Evolutionary conservation across 805 yeast genomes (phyloP).

Genomic region (Metschnikowia lunata): DNA sequence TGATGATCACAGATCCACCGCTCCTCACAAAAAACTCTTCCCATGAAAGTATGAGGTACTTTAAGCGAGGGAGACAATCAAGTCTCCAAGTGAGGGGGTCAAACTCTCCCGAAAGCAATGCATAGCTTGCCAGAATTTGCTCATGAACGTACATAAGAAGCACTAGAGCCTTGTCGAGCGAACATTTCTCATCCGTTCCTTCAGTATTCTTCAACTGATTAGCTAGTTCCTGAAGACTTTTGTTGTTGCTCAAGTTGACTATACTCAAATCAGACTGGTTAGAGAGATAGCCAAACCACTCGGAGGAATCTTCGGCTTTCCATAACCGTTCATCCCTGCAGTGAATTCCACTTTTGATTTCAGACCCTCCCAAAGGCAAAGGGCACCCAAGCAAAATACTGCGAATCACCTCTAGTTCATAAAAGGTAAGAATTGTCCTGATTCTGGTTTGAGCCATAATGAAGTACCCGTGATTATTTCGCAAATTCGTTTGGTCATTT

Average conservation of each 20-base stretch:
- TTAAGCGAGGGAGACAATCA: conserved; percentile 55
- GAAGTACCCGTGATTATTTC: conserved; percentile 47
- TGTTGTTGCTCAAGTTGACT: conserved; percentile 56
- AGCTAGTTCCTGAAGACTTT: conserved; percentile 41
- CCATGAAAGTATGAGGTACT: conserved; percentile 60
- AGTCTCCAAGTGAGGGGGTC: conserved; percentile 63
- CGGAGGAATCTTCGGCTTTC: conserved; percentile 44
- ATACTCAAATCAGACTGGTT: conserved; percentile 21
- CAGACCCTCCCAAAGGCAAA: conserved; percentile 37
- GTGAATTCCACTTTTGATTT: conserved; percentile 58
- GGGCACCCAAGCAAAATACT: conserved; percentile 42
- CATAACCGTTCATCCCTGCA: conserved; percentile 59
- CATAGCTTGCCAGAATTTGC: conserved; percentile 48
- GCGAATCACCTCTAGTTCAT: conserved; percentile 46
- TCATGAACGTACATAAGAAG: conserved; percentile 66
- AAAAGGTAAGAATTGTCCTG: conserved; percentile 49
- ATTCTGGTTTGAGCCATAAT: conserved; percentile 53
- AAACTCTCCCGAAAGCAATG: conserved; percentile 26
- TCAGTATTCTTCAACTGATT: conserved; percentile 43
- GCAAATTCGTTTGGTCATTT: conserved; percentile 26
- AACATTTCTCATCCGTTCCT: conserved; percentile 33
- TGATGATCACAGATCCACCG: conserved; percentile 58
- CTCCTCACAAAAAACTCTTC: conserved; percentile 57
- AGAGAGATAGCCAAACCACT: conserved; percentile 44
- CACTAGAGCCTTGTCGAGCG: conserved; percentile 49